These are phyloP conservation scores for Tillandsia fasciculata DNA, from an alignment of 176 grass and related monocot species.

Conservation along the genomic window DNA sequence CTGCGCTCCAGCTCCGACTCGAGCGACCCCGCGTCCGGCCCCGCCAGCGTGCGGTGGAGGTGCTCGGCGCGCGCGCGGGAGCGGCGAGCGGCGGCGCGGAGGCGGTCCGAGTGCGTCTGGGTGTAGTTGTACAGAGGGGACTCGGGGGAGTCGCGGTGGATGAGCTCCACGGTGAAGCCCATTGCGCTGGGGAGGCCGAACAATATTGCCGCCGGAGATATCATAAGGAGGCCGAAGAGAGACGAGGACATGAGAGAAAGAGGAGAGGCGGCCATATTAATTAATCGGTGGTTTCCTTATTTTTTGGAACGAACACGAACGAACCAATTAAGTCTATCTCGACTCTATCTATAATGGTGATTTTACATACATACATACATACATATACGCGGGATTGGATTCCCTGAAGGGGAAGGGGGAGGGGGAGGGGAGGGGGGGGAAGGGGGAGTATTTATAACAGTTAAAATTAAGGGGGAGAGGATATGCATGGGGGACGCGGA, in stretches of 20 bases:
- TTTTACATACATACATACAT: too few relatives aligned
- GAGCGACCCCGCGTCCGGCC: not conserved
- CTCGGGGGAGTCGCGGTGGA: slow-evolving; percentile 16
- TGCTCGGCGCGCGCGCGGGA: not conserved
- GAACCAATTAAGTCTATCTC: not conserved
- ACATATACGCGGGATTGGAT: too few relatives aligned
- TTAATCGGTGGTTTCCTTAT: too few relatives aligned
- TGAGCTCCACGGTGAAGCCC: slow-evolving; percentile 10
- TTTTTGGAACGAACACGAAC: not conserved
- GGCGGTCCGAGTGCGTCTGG: not conserved
- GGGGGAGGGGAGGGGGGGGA: too few relatives aligned
- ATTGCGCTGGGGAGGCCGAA: not conserved
- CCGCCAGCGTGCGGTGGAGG: not conserved
- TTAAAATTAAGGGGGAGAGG: too few relatives aligned
- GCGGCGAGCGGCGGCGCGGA: not conserved
- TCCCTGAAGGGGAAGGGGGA: too few relatives aligned
- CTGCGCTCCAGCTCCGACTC: not conserved
- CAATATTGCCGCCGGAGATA: not conserved
- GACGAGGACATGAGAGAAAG: not conserved
- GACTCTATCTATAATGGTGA: not conserved
- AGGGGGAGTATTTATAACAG: too few relatives aligned
- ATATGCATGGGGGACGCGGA: too few relatives aligned
- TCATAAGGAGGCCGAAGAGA: not conserved
- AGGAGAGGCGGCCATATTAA: not conserved
- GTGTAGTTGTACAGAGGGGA: slow-evolving; percentile 10